These are phyloP conservation scores for Cinchona pubescens DNA, from an alignment of 257 asterid genomes.

Conservation along the genomic window DNA sequence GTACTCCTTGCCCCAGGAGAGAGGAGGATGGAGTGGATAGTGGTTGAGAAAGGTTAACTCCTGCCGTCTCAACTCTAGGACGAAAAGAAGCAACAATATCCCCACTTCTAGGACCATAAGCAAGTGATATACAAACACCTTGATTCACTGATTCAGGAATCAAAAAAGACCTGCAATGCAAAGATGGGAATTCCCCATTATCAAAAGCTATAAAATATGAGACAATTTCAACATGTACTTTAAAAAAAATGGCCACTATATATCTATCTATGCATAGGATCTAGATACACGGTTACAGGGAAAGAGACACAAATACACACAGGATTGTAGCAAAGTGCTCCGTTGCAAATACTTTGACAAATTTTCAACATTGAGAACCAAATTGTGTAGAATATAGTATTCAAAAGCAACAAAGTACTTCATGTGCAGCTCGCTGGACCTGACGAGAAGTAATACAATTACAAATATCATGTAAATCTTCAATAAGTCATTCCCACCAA, in stretches of 20 bases:
- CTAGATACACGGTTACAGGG: not conserved
- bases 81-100: slow-evolving; percentile 87
- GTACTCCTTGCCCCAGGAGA: slow-evolving; percentile 36
- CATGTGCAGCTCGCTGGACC: not conserved
- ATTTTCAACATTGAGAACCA: not conserved
- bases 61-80: slow-evolving; percentile 56
- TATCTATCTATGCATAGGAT: not conserved
- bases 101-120: slow-evolving; percentile 47
- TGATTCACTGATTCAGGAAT: slow-evolving; percentile 65
- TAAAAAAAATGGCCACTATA: not conserved
- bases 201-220: not conserved
- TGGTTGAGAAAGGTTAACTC: slow-evolving; percentile 46
- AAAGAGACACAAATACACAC: not conserved
- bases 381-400: not conserved
- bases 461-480: not conserved
- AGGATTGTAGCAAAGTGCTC: not conserved
- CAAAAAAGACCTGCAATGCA: slow-evolving; percentile 50
- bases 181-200: not conserved
- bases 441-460: too few species aligned
- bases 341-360: not conserved
- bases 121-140: slow-evolving; percentile 90
- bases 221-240: not conserved
- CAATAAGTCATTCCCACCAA: too few species aligned
- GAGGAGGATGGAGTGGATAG: slow-evolving; percentile 37
- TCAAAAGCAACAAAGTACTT: slow-evolving; percentile 2